Percentiles rank a stretch among this genome's conserved stretches.
These are phyloP conservation scores for Nothophytophthora sp. DNA, from an alignment of 352 stramenopile genomes.

Conservation along the genomic window DNA sequence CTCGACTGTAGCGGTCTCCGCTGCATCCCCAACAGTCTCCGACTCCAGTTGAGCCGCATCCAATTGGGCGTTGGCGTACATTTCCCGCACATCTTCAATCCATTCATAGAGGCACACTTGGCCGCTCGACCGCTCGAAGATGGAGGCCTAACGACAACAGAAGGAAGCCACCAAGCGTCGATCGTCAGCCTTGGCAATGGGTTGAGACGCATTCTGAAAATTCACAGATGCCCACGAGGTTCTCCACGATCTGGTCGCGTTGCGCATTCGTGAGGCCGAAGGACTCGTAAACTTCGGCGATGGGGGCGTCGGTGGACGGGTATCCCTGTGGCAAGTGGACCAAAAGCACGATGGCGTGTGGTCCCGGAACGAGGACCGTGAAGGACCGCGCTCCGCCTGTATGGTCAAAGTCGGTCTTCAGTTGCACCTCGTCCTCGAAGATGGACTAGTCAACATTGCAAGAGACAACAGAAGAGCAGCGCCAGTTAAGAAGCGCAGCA, in stretches of 20 bases:
- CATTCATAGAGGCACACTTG: slow-evolving; percentile 89
- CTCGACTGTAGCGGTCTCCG: slow-evolving; percentile 6
- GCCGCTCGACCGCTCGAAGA: slow-evolving; percentile 71
- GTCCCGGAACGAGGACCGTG: slow-evolving; percentile 56
- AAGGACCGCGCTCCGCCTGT: slow-evolving; percentile 47
- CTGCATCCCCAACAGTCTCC: slow-evolving; percentile 8
- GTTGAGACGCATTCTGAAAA: no score
- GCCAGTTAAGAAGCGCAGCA: no score
- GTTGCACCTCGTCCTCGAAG: slow-evolving; percentile 66
- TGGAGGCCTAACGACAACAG: slow-evolving; percentile 27
- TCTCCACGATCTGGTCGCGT: slow-evolving; percentile 58
- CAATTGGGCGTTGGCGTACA: slow-evolving; percentile 52
- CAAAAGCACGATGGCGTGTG: slow-evolving; percentile 65
- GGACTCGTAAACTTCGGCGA: slow-evolving; percentile 83
- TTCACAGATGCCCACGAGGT: slow-evolving; percentile 37
- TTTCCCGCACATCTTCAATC: slow-evolving; percentile 82
- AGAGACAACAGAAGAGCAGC: no score
- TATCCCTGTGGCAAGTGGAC: slow-evolving; percentile 77
- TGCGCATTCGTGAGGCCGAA: slow-evolving; percentile 77
- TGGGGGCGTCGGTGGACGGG: slow-evolving; percentile 60
- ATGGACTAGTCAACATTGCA: no score
- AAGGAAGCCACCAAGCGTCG: background rate
- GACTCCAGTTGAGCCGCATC: slow-evolving; percentile 16
- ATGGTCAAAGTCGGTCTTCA: slow-evolving; percentile 54
- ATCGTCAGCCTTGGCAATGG: background rate